Base-by-base conservation (phyloP, 2,329 filamentous ascomycete genomes). In the Aspergillus japonicus region DNA sequence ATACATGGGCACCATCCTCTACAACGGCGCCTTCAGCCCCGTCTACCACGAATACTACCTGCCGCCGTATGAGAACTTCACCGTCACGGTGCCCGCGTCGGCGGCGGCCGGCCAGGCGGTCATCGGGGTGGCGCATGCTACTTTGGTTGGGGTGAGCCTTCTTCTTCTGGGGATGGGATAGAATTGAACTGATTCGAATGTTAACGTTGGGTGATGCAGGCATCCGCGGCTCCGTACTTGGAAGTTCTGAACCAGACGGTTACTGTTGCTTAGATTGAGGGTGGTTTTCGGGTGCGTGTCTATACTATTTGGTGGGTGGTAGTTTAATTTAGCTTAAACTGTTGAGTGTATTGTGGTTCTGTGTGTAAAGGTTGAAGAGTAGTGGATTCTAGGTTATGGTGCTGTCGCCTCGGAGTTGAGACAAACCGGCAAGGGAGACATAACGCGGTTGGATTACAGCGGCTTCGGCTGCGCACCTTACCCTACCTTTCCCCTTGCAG, bases 31-130 rank as follows among this genome's bases (percentile, higher is more conserved):
- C 1, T 74, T 69, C 60, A 60, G 67, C 5, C 72, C 72, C 2
- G 60, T 57, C 11, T 71, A 67, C 51, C 70, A 73, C 26, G 67
- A 70, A 47, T 16, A 16, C 1, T 49, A 31, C 51, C 29, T 44
- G 12, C 61, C 64, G 8, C 72, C 72, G 1, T 74, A 74, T 42
- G 55, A 74, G 60, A 74, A 74, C 65, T 71, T 72, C 54, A 69
- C 65, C 1, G 67, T 74, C 10, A 67, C 54, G 0, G 56, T 74
- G 12, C 72, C 72, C 0, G 50, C 62, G 2, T 31, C 29, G 0
- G 47, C 66, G 5, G 48, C 56, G 0, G 39, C 57, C 4, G 69
- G 69, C 0, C 50, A 57, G 2, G 67, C 64, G 7, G 58, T 69
- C 11, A 57, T 74, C 11, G 70, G 69, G 12, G 59, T 74, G 4